Evolutionary conservation across 192 early-diverging fungal genomes (phyloP).

Genomic region (Pilaira anomala): DNA sequence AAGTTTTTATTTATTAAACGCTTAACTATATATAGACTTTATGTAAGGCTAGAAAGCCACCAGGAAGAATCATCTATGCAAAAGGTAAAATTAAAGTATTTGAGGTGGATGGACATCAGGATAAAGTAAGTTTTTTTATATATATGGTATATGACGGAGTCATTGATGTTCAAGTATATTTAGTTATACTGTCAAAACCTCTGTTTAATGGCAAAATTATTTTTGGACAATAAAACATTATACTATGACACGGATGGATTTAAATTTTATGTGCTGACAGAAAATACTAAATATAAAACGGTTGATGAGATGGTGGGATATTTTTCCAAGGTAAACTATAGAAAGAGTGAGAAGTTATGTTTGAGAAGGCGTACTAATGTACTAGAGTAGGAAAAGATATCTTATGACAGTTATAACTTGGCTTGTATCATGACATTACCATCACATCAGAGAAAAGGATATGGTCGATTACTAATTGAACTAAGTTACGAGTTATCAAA

Average conservation of each 20-base stretch:
- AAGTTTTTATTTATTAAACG: conserved; percentile 1
- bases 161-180: not conserved
- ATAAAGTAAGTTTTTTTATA: conserved; percentile 56
- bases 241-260: conserved; percentile 94
- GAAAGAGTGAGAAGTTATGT: not conserved
- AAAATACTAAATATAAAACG: conserved; percentile 38
- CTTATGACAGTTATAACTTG: conserved; percentile 81
- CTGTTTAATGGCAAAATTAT: conserved; percentile 89
- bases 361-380: not conserved
- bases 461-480: conserved; percentile 86
- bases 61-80: conserved; percentile 81
- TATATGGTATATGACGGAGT: not conserved
- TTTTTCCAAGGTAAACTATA: conserved; percentile 82
- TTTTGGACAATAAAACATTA: conserved; percentile 95
- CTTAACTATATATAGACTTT: conserved; percentile 37
- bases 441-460: conserved; percentile 80
- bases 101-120: conserved; percentile 84
- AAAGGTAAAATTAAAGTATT: conserved; percentile 65
- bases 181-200: conserved; percentile 94
- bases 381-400: conserved; percentile 70
- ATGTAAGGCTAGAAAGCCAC: conserved; percentile 62
- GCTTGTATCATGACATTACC: conserved; percentile 90
- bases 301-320: conserved; percentile 80
- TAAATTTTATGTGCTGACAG: conserved; percentile 88
- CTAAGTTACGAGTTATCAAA: conserved; percentile 88